Evolutionary conservation across 208 protist species (phyloP), one percentile per base, ranked within the genome.

Genomic region (Trypanosoma mega): DNA sequence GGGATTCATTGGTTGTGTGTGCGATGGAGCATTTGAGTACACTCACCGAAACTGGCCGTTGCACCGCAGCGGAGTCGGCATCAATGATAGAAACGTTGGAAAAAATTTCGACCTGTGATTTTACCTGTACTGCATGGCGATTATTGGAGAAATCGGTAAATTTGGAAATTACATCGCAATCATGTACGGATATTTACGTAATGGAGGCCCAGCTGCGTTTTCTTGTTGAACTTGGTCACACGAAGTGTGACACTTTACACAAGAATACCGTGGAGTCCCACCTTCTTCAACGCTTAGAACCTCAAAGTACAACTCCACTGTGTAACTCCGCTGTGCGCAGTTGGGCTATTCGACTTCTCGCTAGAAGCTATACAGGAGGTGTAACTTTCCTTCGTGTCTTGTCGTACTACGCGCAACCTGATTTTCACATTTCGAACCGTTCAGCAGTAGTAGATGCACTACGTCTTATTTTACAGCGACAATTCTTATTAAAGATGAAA

Each of bases 401-500:
- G 21, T 67, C 78, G 7, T 57, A 72, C 39, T 85, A 83, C 56
- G 76, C 78, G 9, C 52, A 60, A 45, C 72, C 86, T 3, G 70
- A 74, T 18, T 76, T 80, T 64, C 62, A 78, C 39, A 67, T 87
- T 41, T 64, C 74, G 57, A 71, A 64, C 20, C 80, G 86, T n/a
- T 47, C 74, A 16, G 72, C 72, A 9, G 86, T 87, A 11, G 80
- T 90, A 8, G 63, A 68, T 29, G 77, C 74, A 5, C 49, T 93
- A n/a, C 57, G 34, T 39, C 8, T n/a, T n/a, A n/a, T n/a, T n/a
- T n/a, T n/a, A n/a, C n/a, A n/a, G n/a, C n/a, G n/a, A n/a, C n/a
- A n/a, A n/a, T n/a, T n/a, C n/a, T n/a, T n/a, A n/a, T n/a, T n/a
- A n/a, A n/a, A n/a, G n/a, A n/a, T n/a, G n/a, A 61, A 1, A 37